Conservation (phyloP, 2,329 filamentous ascomycete genomes). For the Xylaria sp. region DNA sequence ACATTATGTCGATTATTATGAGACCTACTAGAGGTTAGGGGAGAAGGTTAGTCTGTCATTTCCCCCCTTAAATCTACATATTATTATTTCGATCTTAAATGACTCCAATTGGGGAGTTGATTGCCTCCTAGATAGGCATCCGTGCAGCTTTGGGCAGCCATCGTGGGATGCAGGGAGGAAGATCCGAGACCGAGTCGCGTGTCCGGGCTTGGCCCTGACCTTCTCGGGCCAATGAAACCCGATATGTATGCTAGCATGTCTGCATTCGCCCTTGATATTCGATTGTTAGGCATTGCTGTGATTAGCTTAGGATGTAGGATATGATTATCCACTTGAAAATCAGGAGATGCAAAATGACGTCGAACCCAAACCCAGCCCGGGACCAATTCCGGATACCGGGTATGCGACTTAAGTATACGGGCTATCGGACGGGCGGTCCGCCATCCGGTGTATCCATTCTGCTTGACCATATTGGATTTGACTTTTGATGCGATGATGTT, state of each 20-base stretch:
- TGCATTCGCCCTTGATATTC: not conserved
- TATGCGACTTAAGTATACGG: not conserved
- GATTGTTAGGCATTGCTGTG: not conserved
- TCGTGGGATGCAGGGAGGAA: conserved; percentile 3
- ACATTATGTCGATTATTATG: conserved; percentile 24
- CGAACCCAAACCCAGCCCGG: not conserved
- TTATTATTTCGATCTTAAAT: not conserved
- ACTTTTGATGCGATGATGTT: not conserved
- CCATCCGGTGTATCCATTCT: not conserved
- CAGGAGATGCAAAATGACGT: not conserved
- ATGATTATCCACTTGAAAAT: not conserved
- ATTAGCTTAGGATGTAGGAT: not conserved
- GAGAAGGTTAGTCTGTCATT: not conserved
- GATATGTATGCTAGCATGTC: conserved; percentile 5
- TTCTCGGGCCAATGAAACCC: conserved; percentile 33
- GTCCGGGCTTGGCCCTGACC: conserved; percentile 4
- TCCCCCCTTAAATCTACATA: not conserved
- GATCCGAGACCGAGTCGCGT: conserved; percentile 13
- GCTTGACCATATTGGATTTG: not conserved
- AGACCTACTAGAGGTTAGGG: not conserved
- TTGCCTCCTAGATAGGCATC: not conserved
- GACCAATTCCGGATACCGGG: not conserved
- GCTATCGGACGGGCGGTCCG: not conserved
- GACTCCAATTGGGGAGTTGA: not conserved
- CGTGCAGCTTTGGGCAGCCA: conserved; percentile 30